These are phyloP conservation scores for Trichoderma parareesei DNA, from an alignment of 495 filamentous ascomycete species.

Conservation along the genomic window DNA sequence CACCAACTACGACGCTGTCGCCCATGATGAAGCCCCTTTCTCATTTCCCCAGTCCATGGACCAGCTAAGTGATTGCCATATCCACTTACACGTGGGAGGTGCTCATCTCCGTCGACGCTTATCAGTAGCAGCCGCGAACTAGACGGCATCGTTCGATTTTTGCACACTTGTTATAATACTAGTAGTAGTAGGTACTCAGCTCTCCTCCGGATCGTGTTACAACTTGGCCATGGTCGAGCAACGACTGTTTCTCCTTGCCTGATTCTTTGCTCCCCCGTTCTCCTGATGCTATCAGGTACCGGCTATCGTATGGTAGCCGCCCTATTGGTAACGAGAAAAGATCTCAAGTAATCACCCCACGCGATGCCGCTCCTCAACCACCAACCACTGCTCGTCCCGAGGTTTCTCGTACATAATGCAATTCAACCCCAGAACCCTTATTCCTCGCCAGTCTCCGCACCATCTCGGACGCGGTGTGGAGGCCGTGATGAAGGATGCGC, in stretches of 20 bases:
- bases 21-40: no score
- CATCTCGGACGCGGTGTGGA: neutral
- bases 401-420: conserved; percentile 3
- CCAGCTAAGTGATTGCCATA: neutral
- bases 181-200: no score
- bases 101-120: no score
- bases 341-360: neutral
- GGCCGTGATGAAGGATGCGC: conserved; percentile 4
- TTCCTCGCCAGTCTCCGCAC: neutral
- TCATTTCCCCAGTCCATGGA: neutral
- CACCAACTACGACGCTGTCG: no score
- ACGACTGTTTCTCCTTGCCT: no score
- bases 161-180: no score
- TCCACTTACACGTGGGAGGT: neutral
- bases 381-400: neutral
- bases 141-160: no score
- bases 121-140: no score
- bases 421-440: conserved; percentile 9
- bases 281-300: neutral
- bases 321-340: no score
- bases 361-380: neutral
- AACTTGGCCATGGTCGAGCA: no score
- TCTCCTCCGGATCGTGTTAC: no score
- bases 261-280: no score
- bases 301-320: neutral